Conservation (phyloP, 306 rosid species). For the Inga laurina region DNA sequence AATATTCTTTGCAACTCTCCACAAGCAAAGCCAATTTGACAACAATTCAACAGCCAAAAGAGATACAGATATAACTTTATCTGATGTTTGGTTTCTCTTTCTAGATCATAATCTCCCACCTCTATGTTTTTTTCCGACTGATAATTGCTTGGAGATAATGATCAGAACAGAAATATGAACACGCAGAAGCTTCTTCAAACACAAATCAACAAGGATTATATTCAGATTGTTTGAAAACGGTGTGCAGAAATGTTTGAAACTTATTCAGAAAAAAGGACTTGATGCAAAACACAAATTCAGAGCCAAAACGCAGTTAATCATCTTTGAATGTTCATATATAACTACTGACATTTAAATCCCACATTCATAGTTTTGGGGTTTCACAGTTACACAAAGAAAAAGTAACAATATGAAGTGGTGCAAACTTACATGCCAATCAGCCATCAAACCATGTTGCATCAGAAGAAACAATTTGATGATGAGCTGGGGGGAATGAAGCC, state of each 20-base stretch:
- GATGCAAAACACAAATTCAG: neutral
- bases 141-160: conserved; percentile 30
- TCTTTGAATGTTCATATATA: neutral
- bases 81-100: conserved; percentile 37
- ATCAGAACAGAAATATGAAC: conserved; percentile 9
- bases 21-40: conserved; percentile 85
- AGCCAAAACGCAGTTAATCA: neutral
- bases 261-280: neutral
- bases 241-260: conserved; percentile 12
- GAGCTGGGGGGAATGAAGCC: conserved; percentile 99
- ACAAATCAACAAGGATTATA: neutral
- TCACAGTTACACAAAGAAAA: conserved; percentile 16
- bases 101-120: conserved; percentile 55
- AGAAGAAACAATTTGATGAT: conserved; percentile 15
- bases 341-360: neutral
- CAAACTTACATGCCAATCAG: conserved; percentile 35
- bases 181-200: conserved; percentile 3
- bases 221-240: neutral
- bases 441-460: conserved; percentile 19
- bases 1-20: conserved; percentile 89
- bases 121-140: conserved; percentile 38
- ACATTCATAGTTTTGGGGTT: neutral
- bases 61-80: conserved; percentile 48
- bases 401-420: neutral
- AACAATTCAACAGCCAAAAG: conserved; percentile 64